Conservation (phyloP, 176 grass and related monocot species). For the Triticum urartu region DNA sequence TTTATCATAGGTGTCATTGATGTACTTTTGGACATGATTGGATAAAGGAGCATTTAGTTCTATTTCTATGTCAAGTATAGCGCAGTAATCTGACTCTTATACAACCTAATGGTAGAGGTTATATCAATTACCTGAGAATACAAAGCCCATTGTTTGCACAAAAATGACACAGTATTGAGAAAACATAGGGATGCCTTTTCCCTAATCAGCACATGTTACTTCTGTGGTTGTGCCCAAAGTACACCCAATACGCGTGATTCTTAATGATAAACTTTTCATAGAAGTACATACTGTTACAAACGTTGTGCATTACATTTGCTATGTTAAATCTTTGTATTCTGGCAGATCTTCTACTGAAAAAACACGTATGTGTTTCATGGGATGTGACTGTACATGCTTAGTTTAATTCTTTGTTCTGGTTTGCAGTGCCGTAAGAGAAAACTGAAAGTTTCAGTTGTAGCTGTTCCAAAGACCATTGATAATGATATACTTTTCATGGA, state of each 20-base stretch:
- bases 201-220: background rate
- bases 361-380: background rate
- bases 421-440: conserved; percentile 90
- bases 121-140: background rate
- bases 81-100: background rate
- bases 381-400: conserved; percentile 11
- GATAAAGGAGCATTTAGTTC: conserved; percentile 12
- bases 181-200: background rate
- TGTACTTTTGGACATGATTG: background rate
- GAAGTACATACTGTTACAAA: conserved; percentile 1
- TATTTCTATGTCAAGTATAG: background rate
- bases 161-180: background rate
- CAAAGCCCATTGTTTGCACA: background rate
- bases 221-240: background rate
- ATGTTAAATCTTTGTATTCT: background rate
- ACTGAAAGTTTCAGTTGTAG: conserved; percentile 88
- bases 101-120: background rate
- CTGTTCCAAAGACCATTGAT: conserved; percentile 96
- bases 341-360: background rate
- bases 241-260: background rate
- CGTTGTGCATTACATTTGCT: background rate
- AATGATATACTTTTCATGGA: conserved; percentile 99
- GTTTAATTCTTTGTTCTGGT: conserved; percentile 21
- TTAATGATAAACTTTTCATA: background rate
- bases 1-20: conserved; percentile 1